Conservation (phyloP, 2,329 filamentous ascomycete species). For the Alternaria tenuissima region DNA sequence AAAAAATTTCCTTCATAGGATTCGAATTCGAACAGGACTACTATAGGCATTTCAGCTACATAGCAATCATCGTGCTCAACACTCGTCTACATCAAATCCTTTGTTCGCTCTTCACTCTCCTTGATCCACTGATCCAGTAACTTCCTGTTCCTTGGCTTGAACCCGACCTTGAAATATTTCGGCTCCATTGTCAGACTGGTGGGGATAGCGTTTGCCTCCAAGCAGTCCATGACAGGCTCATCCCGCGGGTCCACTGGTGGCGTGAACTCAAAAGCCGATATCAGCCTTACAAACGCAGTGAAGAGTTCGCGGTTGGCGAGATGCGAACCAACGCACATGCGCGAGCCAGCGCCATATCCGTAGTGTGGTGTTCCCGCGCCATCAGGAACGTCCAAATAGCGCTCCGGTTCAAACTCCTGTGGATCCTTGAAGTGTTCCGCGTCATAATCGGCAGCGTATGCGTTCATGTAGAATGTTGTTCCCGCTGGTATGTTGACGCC, state of each 20-base stretch:
- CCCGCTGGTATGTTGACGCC: conserved; percentile 74
- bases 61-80: background rate
- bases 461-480: conserved; percentile 81
- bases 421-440: conserved; percentile 71
- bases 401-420: conserved; percentile 71
- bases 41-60: background rate
- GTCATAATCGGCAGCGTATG: conserved; percentile 79
- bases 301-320: conserved; percentile 53
- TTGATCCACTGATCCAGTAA: conserved; percentile 57
- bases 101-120: conserved; percentile 58
- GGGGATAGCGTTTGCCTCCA: conserved; percentile 57
- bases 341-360: conserved; percentile 57
- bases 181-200: conserved; percentile 60
- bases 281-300: conserved; percentile 59
- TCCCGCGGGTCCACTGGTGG: conserved; percentile 53
- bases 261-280: conserved; percentile 57
- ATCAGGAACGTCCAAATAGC: conserved; percentile 65
- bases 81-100: conserved; percentile 44
- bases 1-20: background rate
- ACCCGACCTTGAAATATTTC: conserved; percentile 60
- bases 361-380: conserved; percentile 59
- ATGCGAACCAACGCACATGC: conserved; percentile 59
- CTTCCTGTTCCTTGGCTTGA: conserved; percentile 54
- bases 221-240: conserved; percentile 54
- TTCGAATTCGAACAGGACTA: background rate